Evolutionary conservation across 805 yeast genomes (phyloP), one percentile per base, ranked within the genome.

Genomic region (Ogataea paraovalis): DNA sequence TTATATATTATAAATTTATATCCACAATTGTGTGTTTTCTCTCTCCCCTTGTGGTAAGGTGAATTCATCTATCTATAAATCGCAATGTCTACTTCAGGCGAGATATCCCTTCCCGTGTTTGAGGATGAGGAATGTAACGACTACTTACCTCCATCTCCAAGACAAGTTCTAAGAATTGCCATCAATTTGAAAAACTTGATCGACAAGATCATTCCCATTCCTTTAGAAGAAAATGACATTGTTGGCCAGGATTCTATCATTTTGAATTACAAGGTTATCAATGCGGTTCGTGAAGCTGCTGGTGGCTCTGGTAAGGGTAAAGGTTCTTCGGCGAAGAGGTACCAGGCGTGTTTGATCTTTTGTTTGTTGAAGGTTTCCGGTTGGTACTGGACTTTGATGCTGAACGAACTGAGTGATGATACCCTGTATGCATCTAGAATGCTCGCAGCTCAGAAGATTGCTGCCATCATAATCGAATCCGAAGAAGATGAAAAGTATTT

Each of bases 241-340:
- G 67, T 78, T 5, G 65, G 73, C 9, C 79, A 81, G 5, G 80
- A 78, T 46, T 80, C 88, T 0, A 74, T 81, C 1, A 73, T 86
- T 34, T 64, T 88, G 47, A 83, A 79, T 51, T 71, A 71, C 3
- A 71, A 73, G 16, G 86, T 86, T 2, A 62, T 85, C n/a, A 61
- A 72, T 13, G 71, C 87, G 49, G 85, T 82, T 2, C 72, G 77
- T 46, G 75, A 74, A 25, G 94, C 96, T 5, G 95, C 95, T 18
- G 95, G 95, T 9, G 96, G 96, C 19, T 71, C 72, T 42, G 88
- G 88, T 4, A 66, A 77, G 41, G 86, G 85, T 2, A 65, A 70
- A 43, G 82, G 80, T 0, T 68, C 83, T 0, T 72, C 83, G 1
- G 71, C 83, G 0, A 70, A 74, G 55, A 80, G 81, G 58, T 87